Conservation (phyloP, 345 rosid genomes). For the Eucalyptus guilfoylei region DNA sequence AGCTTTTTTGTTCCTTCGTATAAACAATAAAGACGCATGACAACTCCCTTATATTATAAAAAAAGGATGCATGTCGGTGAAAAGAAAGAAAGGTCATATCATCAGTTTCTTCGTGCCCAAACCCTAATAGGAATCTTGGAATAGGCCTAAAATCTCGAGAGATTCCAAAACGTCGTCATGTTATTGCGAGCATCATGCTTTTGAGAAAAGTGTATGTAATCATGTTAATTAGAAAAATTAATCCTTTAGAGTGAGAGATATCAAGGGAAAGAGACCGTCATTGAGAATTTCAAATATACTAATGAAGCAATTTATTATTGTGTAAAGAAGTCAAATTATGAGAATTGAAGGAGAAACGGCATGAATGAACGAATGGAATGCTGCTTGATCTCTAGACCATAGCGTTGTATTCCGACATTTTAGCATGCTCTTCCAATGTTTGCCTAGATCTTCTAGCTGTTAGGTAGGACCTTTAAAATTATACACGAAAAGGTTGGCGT, state of each 20-base stretch:
- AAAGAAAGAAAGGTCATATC: not conserved
- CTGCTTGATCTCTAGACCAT: not conserved
- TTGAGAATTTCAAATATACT: not conserved
- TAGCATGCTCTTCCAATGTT: not conserved
- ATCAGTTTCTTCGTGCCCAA: not conserved
- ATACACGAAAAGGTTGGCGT: not conserved
- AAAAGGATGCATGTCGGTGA: not conserved
- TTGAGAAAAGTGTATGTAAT: not conserved
- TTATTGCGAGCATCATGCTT: not conserved
- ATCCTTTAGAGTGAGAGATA: not conserved
- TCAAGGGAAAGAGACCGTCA: rapidly evolving
- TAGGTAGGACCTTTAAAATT: not conserved
- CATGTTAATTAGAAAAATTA: not conserved
- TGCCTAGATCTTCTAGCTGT: not conserved
- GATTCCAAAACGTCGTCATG: not conserved
- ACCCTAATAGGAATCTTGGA: not conserved
- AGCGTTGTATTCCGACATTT: not conserved
- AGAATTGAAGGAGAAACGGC: not conserved
- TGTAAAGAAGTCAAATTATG: not conserved
- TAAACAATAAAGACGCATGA: not conserved
- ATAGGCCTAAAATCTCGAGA: not conserved
- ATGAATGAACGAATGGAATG: not conserved
- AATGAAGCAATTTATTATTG: not conserved
- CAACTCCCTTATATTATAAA: not conserved
- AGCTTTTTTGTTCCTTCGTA: not conserved